Base-by-base conservation (phyloP, 1,284 basidiomycete species). In the Ustilago sp. region DNA sequence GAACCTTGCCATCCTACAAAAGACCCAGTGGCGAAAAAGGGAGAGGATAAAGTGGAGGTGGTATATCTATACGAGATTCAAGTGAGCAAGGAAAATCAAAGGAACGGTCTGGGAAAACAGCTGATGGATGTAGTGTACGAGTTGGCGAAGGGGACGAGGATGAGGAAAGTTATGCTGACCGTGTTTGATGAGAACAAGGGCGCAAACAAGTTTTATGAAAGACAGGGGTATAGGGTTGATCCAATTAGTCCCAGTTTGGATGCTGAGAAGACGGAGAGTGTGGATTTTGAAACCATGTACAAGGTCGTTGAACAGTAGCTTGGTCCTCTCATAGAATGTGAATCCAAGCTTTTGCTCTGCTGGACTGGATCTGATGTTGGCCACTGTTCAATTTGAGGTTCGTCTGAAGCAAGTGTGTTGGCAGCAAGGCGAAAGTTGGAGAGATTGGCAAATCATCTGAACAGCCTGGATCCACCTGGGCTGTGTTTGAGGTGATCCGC, bases 141-240 rank as follows among this genome's bases (percentile, higher is more conserved):
- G 15, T 23, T 77, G 11, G 70, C 59, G 1, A 36, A 32, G 35
- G 17, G 8, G 38, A 41, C 50, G 0, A 0, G 41, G 8, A 69
- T 77, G 70, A 38, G 63, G 3, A 77, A 77, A 54, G 61, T 77
- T 15, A 67, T 73, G 64, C 23, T 77, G 32, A 77, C 75, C 13
- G 75, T 77, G n/a, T 77, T 77, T 36, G 65, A 74, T 41, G 48
- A 67, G 51, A 77, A 77, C 36, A 51, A 56, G 34, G 38, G 31
- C 3, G 75, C 70, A 0, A 59, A 50, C 36, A 39, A 31, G 48
- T 77, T 77, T 62, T 77, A 77, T 38, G 43, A 65, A 5, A 54
- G 15, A 23, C 58, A 61, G 35, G 75, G 75, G 8, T 77, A 69
- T 19, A 7, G 88, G 88, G 13, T 86, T 88, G 28, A 89, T 91